phyloP scores from a whole-genome alignment of 345 rosid species.

The Noccaea caerulescens region DNA sequence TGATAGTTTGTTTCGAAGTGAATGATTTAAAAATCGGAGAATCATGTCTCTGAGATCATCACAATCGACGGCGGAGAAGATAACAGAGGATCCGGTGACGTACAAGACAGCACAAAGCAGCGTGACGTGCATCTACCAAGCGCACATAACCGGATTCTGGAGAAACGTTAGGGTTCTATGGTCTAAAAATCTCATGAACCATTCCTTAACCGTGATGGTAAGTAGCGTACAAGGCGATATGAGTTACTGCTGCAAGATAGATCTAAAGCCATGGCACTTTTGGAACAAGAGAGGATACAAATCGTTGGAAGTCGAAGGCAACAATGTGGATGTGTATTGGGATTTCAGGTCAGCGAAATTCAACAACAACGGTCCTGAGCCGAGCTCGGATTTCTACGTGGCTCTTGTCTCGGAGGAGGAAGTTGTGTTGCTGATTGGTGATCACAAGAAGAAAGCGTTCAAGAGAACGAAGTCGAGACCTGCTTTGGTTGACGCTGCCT shows the following conservation, averaged over 20 bases:
- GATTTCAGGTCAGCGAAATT: slow-evolving; percentile 86
- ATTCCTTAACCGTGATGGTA: slow-evolving; percentile 59
- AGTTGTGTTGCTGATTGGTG: slow-evolving; percentile 75
- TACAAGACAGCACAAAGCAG: slow-evolving; percentile 66
- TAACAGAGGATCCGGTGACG: slow-evolving; percentile 57
- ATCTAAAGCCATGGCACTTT: slow-evolving; percentile 84
- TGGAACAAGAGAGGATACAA: slow-evolving; percentile 84
- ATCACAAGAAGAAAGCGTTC: slow-evolving; percentile 78
- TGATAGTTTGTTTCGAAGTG: background rate
- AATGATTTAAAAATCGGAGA: slow-evolving; percentile 3
- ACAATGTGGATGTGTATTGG: slow-evolving; percentile 65
- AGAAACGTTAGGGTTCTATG: slow-evolving; percentile 66
- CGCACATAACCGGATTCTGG: slow-evolving; percentile 64
- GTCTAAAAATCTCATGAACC: slow-evolving; percentile 75
- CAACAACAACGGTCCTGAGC: slow-evolving; percentile 66
- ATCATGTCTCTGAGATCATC: slow-evolving; percentile 31
- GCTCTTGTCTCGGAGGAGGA: slow-evolving; percentile 80
- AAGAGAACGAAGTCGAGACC: slow-evolving; percentile 84
- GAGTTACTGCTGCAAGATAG: slow-evolving; percentile 61
- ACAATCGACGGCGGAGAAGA: slow-evolving; percentile 45
- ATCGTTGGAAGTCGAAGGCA: slow-evolving; percentile 62
- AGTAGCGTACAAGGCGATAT: slow-evolving; percentile 56
- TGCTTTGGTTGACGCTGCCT: slow-evolving; percentile 59
- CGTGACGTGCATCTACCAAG: slow-evolving; percentile 69
- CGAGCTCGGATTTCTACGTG: slow-evolving; percentile 67